These are phyloP conservation scores for Pezicula rhizophila DNA, from an alignment of 2,329 filamentous ascomycete species.

Conservation along the genomic window DNA sequence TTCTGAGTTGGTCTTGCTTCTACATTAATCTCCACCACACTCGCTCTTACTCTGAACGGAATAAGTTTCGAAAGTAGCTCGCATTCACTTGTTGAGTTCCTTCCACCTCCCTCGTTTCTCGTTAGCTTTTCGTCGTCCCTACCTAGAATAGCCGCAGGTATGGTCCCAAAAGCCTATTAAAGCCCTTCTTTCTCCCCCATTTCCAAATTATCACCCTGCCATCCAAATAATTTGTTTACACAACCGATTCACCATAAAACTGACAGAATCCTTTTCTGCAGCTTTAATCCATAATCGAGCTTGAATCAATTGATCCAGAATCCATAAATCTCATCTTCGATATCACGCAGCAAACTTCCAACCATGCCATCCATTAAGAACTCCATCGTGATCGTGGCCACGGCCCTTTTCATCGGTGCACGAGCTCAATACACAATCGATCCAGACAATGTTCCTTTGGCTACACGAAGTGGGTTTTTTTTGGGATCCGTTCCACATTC, in stretches of 20 bases:
- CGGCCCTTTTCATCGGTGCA: slow-evolving; percentile 43
- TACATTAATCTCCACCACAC: not conserved
- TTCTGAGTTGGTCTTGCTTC: too few relatives aligned
- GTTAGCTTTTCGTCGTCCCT: too few relatives aligned
- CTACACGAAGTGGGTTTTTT: slow-evolving; percentile 29
- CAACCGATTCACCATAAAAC: not conserved
- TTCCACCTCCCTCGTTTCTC: too few relatives aligned
- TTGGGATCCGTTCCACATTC: not conserved
- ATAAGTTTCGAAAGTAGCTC: not conserved
- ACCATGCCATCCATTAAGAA: slow-evolving; percentile 49
- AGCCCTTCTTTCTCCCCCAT: not conserved
- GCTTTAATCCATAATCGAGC: not conserved
- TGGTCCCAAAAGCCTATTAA: too few relatives aligned
- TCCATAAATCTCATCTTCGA: not conserved
- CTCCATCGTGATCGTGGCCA: slow-evolving; percentile 37
- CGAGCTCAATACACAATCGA: slow-evolving; percentile 56
- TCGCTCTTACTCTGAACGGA: not conserved
- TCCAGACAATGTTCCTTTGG: slow-evolving; percentile 50
- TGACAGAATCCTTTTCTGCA: not conserved
- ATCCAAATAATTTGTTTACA: not conserved
- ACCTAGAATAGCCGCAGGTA: too few relatives aligned
- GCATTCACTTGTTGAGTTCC: not conserved
- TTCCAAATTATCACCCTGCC: not conserved
- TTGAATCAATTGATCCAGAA: not conserved
- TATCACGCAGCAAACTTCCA: not conserved